Evolutionary conservation across 257 asterid genomes (phyloP).

Genomic region (Solanum rostratum): DNA sequence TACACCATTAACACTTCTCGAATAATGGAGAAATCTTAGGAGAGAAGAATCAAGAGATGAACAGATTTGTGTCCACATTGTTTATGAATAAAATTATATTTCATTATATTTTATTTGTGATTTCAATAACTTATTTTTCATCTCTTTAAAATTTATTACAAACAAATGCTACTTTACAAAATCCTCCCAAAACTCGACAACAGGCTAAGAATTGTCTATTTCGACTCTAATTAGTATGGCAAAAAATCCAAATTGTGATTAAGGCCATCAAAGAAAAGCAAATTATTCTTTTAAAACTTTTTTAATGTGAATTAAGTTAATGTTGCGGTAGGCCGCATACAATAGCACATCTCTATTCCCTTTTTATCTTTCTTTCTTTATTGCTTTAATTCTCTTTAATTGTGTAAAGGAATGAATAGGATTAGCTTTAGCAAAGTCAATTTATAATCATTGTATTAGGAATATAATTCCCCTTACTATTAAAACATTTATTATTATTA

Average conservation of each 20-base stretch:
- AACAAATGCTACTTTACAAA: not conserved
- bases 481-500: not conserved
- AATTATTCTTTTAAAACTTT: not conserved
- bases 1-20: no score
- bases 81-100: no score
- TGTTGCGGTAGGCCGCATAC: conserved; percentile 19
- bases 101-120: no score
- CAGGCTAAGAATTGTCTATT: not conserved
- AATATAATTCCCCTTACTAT: not conserved
- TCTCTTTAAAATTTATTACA: no score
- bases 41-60: no score
- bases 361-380: not conserved
- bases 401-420: not conserved
- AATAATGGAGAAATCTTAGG: no score
- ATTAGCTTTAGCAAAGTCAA: not conserved
- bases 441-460: not conserved
- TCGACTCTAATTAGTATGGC: not conserved
- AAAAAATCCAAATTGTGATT: not conserved
- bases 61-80: accelerated
- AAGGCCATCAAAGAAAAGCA: not conserved
- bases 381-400: not conserved
- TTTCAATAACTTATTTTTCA: no score
- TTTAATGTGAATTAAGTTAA: not conserved
- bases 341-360: conserved; percentile 1
- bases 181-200: not conserved